Evolutionary conservation across 495 filamentous ascomycete genomes (phyloP), one percentile per base, ranked within the genome.

Genomic region (Annulohypoxylon stygium): DNA sequence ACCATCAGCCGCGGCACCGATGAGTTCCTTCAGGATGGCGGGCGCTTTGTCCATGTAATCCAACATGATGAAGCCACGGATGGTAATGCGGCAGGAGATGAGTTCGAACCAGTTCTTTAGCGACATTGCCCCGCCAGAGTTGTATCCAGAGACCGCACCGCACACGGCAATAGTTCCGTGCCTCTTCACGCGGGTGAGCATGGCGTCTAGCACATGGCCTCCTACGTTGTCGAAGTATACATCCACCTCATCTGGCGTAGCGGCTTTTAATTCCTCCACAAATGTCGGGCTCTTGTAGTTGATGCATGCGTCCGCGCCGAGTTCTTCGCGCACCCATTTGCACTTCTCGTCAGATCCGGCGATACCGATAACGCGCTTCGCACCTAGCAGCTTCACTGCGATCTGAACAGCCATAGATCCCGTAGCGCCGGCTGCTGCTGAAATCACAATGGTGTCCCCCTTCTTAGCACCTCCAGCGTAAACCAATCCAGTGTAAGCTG

Each of bases 391-490:
- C 69, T 87, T 83, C 77, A 87, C 88, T 34, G 86, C 87, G 25
- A 75, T 67, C 81, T 93, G 91, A 4, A 89, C 89, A n/a, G 85
- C 90, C 8, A 91, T 84, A 75, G 84, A 88, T 0, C 90, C 91
- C 4, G 90, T 92, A 1, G 90, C 90, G 2, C 90, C 90, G 4
- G 69, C 73, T 8, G 73, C 73, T 9, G 73, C 73, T 1, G 69
- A 71, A 6, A 72, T 51, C 8, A 75, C 73, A 12, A 72, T 37
- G 18, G 69, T 71, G 37, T 75, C 68, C 8, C 70, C 73, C 5
- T 69, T 33, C 60, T 75, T 75, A 85, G 83, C 79, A 86, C 85
- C 48, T 81, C 84, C 14, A 78, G 84, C 80, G 83, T 84, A 74
- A n/a, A 75, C 74, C 3, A 87, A 71, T 0, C 84, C 87, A 71